Conservation (phyloP, 345 rosid genomes). For the Euphorbia peplus region DNA sequence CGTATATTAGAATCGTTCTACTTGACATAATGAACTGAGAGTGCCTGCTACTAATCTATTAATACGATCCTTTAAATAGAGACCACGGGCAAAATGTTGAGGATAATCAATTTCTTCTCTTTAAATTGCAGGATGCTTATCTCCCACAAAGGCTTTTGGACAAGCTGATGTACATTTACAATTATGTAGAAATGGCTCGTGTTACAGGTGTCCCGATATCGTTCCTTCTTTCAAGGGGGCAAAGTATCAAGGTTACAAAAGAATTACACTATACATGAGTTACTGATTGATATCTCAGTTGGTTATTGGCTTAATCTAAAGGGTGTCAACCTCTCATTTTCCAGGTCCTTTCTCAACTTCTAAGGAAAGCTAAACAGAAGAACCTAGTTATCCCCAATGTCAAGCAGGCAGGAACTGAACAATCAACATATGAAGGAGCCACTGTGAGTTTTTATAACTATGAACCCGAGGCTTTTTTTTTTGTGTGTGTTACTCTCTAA, state of each 20-base stretch:
- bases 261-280: constrained; percentile 10
- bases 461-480: too few species aligned
- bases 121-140: constrained; percentile 84
- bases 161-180: constrained; percentile 87
- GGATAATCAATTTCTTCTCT: constrained; percentile 14
- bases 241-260: constrained; percentile 77
- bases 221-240: constrained; percentile 97
- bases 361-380: constrained; percentile 90
- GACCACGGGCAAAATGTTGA: neutral
- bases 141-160: constrained; percentile 97
- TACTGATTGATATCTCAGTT: neutral
- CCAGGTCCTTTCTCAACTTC: constrained; percentile 96
- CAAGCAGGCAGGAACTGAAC: constrained; percentile 86
- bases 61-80: neutral
- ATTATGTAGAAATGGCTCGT: constrained; percentile 99
- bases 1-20: neutral
- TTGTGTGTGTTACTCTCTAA: neutral
- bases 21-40: neutral
- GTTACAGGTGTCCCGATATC: constrained; percentile 98
- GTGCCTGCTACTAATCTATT: neutral
- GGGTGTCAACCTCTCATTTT: constrained; percentile 10
- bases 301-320: neutral
- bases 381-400: constrained; percentile 81
- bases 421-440: constrained; percentile 96
- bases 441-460: constrained; percentile 62